Evolutionary conservation across 2,329 filamentous ascomycete genomes (phyloP).

Genomic region (Sphaerulina populicola): DNA sequence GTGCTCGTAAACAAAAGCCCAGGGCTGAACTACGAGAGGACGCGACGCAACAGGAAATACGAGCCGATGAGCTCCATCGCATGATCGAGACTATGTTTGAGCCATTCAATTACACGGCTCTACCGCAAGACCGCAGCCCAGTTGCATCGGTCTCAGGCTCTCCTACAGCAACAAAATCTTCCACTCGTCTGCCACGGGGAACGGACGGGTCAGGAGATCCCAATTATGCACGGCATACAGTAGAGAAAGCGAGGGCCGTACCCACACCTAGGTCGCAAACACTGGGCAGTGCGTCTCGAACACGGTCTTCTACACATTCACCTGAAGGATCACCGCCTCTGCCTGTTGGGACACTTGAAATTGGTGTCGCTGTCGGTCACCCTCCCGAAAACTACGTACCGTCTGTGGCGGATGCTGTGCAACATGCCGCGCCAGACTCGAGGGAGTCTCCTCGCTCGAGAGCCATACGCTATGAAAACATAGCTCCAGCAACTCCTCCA

Average conservation of each 20-base stretch:
- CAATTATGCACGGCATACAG: constrained; percentile 6
- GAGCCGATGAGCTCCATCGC: constrained; percentile 85
- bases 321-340: constrained; percentile 43
- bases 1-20: constrained; percentile 87
- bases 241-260: constrained; percentile 21
- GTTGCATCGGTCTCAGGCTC: constrained; percentile 12
- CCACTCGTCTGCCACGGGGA: constrained; percentile 13
- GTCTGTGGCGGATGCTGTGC: constrained; percentile 12
- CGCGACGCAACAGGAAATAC: constrained; percentile 87
- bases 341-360: constrained; percentile 22
- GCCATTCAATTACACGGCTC: constrained; percentile 87
- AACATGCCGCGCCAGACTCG: constrained; percentile 6
- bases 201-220: constrained; percentile 4
- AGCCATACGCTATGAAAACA: constrained; percentile 27
- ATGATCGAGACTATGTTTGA: constrained; percentile 92
- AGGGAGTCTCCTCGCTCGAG: constrained; percentile 19
- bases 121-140: constrained; percentile 59
- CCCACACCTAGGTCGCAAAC: constrained; percentile 33
- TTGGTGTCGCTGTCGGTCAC: constrained; percentile 11
- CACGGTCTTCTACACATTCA: constrained; percentile 41
- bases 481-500: constrained; percentile 13
- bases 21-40: constrained; percentile 86
- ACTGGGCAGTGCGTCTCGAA: constrained; percentile 33
- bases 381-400: constrained; percentile 26
- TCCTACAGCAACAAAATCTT: constrained; percentile 6